These are phyloP conservation scores for Daldinia eschscholtzii DNA, from an alignment of 2,329 filamentous ascomycete species.

Conservation along the genomic window DNA sequence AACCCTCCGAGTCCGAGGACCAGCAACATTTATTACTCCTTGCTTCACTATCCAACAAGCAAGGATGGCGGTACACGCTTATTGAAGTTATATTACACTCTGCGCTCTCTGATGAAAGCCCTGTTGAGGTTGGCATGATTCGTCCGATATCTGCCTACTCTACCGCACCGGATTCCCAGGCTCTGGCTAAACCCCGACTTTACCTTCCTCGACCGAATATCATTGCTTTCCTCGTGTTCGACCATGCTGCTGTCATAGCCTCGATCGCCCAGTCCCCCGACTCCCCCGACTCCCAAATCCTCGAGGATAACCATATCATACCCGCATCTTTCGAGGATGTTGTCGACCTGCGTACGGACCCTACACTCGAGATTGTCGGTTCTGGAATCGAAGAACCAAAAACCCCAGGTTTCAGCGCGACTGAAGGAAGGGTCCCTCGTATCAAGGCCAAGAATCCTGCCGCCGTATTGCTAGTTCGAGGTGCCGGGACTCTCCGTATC, in stretches of 20 bases:
- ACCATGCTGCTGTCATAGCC: conserved; percentile 80
- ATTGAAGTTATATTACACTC: conserved; percentile 76
- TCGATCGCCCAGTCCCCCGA: conserved; percentile 77
- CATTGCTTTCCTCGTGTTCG: conserved; percentile 85
- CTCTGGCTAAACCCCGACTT: conserved; percentile 69
- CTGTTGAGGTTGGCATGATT: conserved; percentile 71
- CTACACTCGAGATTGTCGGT: conserved; percentile 72
- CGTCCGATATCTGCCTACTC: conserved; percentile 76
- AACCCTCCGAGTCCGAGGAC: conserved; percentile 64
- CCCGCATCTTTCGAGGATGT: conserved; percentile 85
- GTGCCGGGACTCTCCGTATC: conserved; percentile 71
- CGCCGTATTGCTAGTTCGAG: conserved; percentile 72
- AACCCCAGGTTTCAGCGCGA: conserved; percentile 52
- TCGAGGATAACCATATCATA: conserved; percentile 73
- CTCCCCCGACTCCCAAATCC: conserved; percentile 81
- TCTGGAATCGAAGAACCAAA: conserved; percentile 73
- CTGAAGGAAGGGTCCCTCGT: conserved; percentile 64
- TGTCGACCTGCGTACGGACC: conserved; percentile 79
- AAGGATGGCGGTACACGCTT: conserved; percentile 75
- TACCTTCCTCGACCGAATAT: conserved; percentile 83
- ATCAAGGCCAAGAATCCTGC: conserved; percentile 72
- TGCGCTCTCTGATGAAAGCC: conserved; percentile 52
- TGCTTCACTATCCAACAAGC: conserved; percentile 66
- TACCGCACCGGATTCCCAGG: conserved; percentile 61
- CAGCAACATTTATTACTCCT: conserved; percentile 73